Conservation (phyloP, 176 grass and related monocot species). For the Oryza punctata region DNA sequence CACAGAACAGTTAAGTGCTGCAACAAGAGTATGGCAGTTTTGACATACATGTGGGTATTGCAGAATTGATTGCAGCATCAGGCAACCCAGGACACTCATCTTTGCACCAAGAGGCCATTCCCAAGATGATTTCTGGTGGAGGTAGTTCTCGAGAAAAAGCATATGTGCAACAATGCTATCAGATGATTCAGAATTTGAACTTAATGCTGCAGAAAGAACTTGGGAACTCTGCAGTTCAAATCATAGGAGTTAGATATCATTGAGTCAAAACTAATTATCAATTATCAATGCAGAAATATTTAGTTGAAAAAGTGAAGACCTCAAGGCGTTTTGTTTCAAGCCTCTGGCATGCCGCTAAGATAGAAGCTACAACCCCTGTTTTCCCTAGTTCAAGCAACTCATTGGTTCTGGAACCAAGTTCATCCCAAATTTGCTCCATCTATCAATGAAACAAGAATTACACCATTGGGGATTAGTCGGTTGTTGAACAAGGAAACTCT, state of each 20-base stretch:
- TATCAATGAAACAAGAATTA: constrained; percentile 36
- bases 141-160: constrained; percentile 75
- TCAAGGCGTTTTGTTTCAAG: constrained; percentile 73
- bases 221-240: constrained; percentile 68
- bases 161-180: constrained; percentile 66
- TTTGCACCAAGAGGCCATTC: constrained; percentile 65
- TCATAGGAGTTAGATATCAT: constrained; percentile 26
- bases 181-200: constrained; percentile 51
- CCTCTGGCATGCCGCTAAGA: constrained; percentile 73
- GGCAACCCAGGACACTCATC: constrained; percentile 87
- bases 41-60: constrained; percentile 71
- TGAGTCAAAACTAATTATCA: not conserved
- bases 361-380: constrained; percentile 79
- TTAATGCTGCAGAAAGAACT: constrained; percentile 66
- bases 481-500: not conserved
- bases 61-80: constrained; percentile 90
- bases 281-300: constrained; percentile 25
- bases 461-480: constrained; percentile 16
- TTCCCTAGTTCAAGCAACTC: constrained; percentile 86
- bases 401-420: constrained; percentile 81
- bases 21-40: constrained; percentile 15
- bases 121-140: constrained; percentile 65
- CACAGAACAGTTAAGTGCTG: not conserved
- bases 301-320: constrained; percentile 46
- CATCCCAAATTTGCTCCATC: constrained; percentile 87